Base-by-base conservation (phyloP, 2,329 filamentous ascomycete species). In the Pseudogymnoascus sp. region DNA sequence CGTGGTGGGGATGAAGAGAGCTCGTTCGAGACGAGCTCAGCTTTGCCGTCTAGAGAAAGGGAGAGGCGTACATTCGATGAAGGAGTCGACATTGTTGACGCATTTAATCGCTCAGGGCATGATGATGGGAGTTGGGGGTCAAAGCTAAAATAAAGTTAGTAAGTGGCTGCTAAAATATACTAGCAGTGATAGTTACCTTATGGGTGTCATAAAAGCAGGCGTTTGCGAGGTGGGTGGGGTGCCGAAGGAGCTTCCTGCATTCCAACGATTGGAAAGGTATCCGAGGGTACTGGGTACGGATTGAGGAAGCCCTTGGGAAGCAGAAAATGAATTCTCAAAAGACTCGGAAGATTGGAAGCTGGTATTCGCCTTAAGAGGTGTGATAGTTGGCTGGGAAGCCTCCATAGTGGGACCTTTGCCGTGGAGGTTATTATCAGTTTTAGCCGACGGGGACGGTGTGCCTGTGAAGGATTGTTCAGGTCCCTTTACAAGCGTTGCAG, bases 21-120 rank as follows among this genome's bases (percentile, higher is more conserved):
- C 66, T 87, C 82, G 63, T 88, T 80, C 15, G 83, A 85, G 21
- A 93, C 85, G 61, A 97, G 81, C 70, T 93, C 89, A n/a, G 93
- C 93, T 72, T 93, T 93, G 68, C 93, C 93, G 71, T 97, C 91
- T 33, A 93, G 82, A 17, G 91, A 95, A 71, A 95, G 86, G 1
- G 90, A 91, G 28, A 97, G 81, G 60, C 91, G 87, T 64, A 96
- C 82, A 36, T 68, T 62, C 33, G 68, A 60, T 33, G 69, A 65
- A 8, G 65, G 61, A 8, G 67, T 66, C 17, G 66, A 65, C n/a
- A 47, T 59, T 44, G 63, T 64, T 17, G 67, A 60, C 17, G 36
- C 63, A 31, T 66, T 64, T 44, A 72, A 65, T 31, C 69, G 66
- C 60, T 71, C 71, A 28, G 71, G 70, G 57, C 71, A 72, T 47